phyloP scores from a whole-genome alignment of 73 alveolate species.

The Paramecium bursaria region DNA sequence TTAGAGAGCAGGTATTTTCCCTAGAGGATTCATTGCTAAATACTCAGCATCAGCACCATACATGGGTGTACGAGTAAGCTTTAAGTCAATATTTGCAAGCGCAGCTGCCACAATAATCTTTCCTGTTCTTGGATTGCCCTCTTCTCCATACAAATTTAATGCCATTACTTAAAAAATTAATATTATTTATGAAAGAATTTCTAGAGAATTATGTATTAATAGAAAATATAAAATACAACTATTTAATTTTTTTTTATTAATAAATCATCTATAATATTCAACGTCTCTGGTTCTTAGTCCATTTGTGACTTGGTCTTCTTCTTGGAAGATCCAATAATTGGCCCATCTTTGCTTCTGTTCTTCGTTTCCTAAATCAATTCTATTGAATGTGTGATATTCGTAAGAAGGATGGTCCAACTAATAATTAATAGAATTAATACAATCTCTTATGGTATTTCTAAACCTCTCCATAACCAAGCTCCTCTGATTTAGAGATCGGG shows the following conservation, averaged over 20 bases:
- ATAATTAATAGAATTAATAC: not conserved
- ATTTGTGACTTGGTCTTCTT: conserved; percentile 23
- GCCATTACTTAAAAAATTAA: conserved; percentile 51
- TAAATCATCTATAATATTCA: conserved; percentile 40
- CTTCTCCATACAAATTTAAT: conserved; percentile 63
- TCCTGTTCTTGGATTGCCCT: conserved; percentile 71
- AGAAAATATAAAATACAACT: not conserved
- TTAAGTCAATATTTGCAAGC: conserved; percentile 45
- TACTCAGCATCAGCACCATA: conserved; percentile 63
- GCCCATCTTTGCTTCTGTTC: not conserved
- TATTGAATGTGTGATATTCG: conserved; percentile 29
- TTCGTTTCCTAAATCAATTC: conserved; percentile 17
- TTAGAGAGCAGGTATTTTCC: conserved; percentile 82
- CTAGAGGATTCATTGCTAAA: conserved; percentile 73
- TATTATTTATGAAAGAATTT: too few relatives aligned
- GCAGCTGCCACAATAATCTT: conserved; percentile 68
- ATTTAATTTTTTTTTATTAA: conserved; percentile 18
- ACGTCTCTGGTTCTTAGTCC: conserved; percentile 53
- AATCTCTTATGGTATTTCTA: conserved; percentile 75
- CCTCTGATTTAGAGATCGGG: conserved; percentile 93
- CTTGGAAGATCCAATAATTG: conserved; percentile 25
- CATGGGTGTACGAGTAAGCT: conserved; percentile 58
- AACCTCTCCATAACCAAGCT: conserved; percentile 96
- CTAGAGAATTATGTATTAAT: too few relatives aligned
- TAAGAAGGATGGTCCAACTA: conserved; percentile 35